phyloP scores from a whole-genome alignment of 2,329 filamentous ascomycete genomes.

The Trichoderma sp. region DNA sequence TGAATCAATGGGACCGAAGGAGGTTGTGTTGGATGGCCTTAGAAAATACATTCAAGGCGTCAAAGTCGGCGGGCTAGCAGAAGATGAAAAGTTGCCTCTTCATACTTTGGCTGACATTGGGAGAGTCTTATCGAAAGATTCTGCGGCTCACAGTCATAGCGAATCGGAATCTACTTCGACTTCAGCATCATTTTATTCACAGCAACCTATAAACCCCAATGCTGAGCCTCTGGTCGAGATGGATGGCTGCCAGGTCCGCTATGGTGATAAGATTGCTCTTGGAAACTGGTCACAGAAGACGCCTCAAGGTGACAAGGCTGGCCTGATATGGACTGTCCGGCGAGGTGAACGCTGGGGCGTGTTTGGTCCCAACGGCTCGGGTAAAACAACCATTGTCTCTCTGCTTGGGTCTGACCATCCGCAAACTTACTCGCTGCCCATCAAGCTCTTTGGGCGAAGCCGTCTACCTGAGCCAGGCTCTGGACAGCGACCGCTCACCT shows the following conservation, averaged over 20 bases:
- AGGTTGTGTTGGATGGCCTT: slow-evolving; percentile 61
- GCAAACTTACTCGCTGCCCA: slow-evolving; percentile 86
- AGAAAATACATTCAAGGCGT: slow-evolving; percentile 54
- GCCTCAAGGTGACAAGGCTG: slow-evolving; percentile 55
- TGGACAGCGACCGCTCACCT: slow-evolving; percentile 71
- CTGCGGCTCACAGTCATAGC: slow-evolving; percentile 8
- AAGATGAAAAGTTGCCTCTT: slow-evolving; percentile 55
- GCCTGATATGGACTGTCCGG: slow-evolving; percentile 81
- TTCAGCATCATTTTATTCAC: slow-evolving; percentile 29
- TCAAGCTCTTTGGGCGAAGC: slow-evolving; percentile 81
- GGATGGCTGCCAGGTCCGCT: slow-evolving; percentile 79
- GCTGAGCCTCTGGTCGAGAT: slow-evolving; percentile 84
- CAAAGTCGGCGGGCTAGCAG: slow-evolving; percentile 47
- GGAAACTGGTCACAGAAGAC: slow-evolving; percentile 75
- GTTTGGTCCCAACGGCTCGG: slow-evolving; percentile 91
- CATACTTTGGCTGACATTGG: slow-evolving; percentile 57
- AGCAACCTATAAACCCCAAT: slow-evolving; percentile 34
- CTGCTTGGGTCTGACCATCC: slow-evolving; percentile 95
- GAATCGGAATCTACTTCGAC: slow-evolving; percentile 2
- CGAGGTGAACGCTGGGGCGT: slow-evolving; percentile 88
- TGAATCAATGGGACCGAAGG: slow-evolving; percentile 66
- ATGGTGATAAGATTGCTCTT: slow-evolving; percentile 75
- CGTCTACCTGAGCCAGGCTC: slow-evolving; percentile 75
- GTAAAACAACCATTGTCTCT: slow-evolving; percentile 92
- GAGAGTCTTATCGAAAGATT: slow-evolving; percentile 44